A percentile compares a stretch with the other conserved stretches of the same genome.
phyloP scores from a whole-genome alignment of 139 green algal genomes.

The Chlorella sp. region DNA sequence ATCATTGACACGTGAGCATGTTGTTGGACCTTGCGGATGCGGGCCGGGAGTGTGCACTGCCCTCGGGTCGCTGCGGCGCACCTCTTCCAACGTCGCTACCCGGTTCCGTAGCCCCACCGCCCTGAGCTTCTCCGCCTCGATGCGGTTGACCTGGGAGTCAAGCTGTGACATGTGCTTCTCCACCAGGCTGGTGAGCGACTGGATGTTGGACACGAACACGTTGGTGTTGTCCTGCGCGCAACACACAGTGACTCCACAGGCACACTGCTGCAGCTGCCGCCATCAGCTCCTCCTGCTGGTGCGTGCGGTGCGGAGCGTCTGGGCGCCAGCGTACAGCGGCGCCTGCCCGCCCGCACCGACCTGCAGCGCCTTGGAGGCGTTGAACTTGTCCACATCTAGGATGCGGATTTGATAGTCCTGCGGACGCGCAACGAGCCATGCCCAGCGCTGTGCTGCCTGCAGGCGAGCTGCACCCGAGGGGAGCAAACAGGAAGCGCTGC shows the following conservation, averaged over 20 bases:
- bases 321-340: too few relatives aligned
- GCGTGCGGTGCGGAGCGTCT: too few relatives aligned
- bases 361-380: constrained; percentile 34
- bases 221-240: constrained; percentile 47
- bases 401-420: constrained; percentile 49
- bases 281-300: background rate
- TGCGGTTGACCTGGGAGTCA: constrained; percentile 49
- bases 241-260: background rate
- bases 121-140: constrained; percentile 60
- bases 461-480: too few relatives aligned
- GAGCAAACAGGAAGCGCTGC: too few relatives aligned
- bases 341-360: constrained; percentile 7
- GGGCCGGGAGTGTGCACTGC: background rate
- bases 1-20: background rate
- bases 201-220: constrained; percentile 45
- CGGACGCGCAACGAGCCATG: background rate
- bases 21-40: background rate
- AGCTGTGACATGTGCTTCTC: constrained; percentile 46
- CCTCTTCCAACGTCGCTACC: constrained; percentile 53
- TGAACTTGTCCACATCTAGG: constrained; percentile 50
- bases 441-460: background rate
- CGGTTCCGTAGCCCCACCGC: constrained; percentile 57
- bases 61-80: too few relatives aligned
- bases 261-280: background rate
- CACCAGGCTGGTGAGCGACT: constrained; percentile 37